Evolutionary conservation across 495 filamentous ascomycete genomes (phyloP).

Genomic region (Rhizodiscina lignyota): DNA sequence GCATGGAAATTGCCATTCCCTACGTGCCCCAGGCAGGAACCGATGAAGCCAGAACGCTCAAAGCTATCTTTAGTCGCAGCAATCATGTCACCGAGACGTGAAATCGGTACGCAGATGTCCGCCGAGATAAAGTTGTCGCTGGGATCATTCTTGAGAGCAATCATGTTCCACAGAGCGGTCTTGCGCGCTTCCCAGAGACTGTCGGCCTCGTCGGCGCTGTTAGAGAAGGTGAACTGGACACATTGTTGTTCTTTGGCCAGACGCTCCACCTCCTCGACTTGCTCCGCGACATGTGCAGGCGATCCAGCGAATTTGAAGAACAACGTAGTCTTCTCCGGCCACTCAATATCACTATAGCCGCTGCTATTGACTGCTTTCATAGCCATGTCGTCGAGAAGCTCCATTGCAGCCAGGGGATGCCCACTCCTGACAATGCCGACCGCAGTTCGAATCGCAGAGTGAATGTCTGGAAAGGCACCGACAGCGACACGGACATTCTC

Average conservation of each 20-base stretch:
- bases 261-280: slow-evolving; percentile 53
- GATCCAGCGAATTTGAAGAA: slow-evolving; percentile 90
- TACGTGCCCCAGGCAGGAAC: slow-evolving; percentile 47
- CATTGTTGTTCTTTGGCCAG: slow-evolving; percentile 46
- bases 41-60: background rate
- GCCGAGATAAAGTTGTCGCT: slow-evolving; percentile 43
- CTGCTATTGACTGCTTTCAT: slow-evolving; percentile 76
- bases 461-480: slow-evolving; percentile 59
- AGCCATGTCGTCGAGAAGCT: slow-evolving; percentile 77
- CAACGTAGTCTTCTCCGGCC: slow-evolving; percentile 64
- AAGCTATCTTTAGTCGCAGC: slow-evolving; percentile 6
- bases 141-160: slow-evolving; percentile 46
- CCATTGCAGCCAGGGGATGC: slow-evolving; percentile 67
- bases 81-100: slow-evolving; percentile 73
- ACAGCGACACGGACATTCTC: slow-evolving; percentile 62
- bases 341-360: slow-evolving; percentile 46
- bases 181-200: slow-evolving; percentile 13
- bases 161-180: slow-evolving; percentile 58
- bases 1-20: slow-evolving; percentile 90
- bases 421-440: slow-evolving; percentile 62
- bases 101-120: slow-evolving; percentile 81
- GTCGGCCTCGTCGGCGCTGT: slow-evolving; percentile 47
- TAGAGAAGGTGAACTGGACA: slow-evolving; percentile 59
- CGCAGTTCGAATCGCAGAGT: slow-evolving; percentile 62
- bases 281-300: slow-evolving; percentile 53